Base-by-base conservation (phyloP, 306 rosid species). In the Medicago arabica region DNA sequence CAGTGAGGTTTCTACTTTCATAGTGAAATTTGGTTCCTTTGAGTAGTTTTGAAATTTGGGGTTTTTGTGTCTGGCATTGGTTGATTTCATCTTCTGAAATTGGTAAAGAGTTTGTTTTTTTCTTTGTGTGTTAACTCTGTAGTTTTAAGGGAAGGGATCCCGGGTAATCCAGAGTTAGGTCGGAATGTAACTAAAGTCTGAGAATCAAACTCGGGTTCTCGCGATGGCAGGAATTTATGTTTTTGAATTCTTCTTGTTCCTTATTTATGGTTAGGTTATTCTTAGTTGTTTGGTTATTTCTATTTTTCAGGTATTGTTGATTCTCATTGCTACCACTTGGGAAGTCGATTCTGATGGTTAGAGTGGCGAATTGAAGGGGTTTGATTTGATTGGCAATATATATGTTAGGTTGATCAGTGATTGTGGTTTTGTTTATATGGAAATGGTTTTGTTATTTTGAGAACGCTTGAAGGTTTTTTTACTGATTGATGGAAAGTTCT, bases 401-500 rank as follows among this genome's bases (percentile, higher is more conserved):
- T 57, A 65, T 83, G 54, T 82, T 77, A 58, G 25, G 19, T 50
- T 25, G 77, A 74, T 18, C 59, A 39, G 77, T 54, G 75, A 17
- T 67, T 67, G 36, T 63, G 78, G 28, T 6, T 58, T 70, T 71
- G 21, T 28, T 62, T 21, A 0, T 2, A 21, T 21, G 38, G 63
- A 21, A 21, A 6, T 57, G 70, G 9, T 64, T 76, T 70, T 71
- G 21, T 28, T 62, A 46, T 74, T 57, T 31, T 25, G 18, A 50
- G 57, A 47, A 69, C 17, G 40, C 13, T 50, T 54, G 62, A 72
- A 71, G 87, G 72, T 21, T 47, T 10, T 62, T 77, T 76, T 51
- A 58, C 14, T 71, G 53, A 60, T 83, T 81, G 71, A 83, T 85
- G 96, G 88, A 67, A 77, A 66, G 15, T 75, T 41, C 63, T 75